These are phyloP conservation scores for Candida piceae DNA, from an alignment of 805 yeast species.

Conservation along the genomic window DNA sequence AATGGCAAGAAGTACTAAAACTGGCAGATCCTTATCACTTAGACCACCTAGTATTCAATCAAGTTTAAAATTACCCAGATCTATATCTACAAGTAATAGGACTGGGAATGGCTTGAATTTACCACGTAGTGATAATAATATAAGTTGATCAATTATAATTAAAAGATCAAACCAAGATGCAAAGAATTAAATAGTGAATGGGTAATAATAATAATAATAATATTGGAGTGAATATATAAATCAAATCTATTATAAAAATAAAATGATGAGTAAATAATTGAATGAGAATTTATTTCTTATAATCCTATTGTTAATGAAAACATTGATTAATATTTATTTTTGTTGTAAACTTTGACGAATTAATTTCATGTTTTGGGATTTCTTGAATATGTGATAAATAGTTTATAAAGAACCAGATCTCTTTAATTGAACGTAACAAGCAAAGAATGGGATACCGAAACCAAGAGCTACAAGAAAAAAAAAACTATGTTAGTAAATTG, in stretches of 20 bases:
- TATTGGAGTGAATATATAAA: too few species aligned
- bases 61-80: background rate
- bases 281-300: too few species aligned
- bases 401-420: conserved; percentile 63
- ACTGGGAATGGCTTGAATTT: too few species aligned
- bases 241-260: background rate
- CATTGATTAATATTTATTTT: background rate
- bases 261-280: background rate
- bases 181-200: too few species aligned
- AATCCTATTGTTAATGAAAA: too few species aligned
- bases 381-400: background rate
- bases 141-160: too few species aligned
- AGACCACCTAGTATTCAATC: conserved; percentile 3
- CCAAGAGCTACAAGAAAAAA: conserved; percentile 38
- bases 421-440: conserved; percentile 76
- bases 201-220: too few species aligned
- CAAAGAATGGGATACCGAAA: conserved; percentile 71
- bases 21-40: conserved; percentile 3
- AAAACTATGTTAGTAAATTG: conserved; percentile 5
- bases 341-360: too few species aligned
- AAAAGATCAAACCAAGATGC: too few species aligned
- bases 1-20: background rate
- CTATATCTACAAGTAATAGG: background rate
- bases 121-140: too few species aligned
- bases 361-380: background rate